phyloP scores from a whole-genome alignment of 179 eudicot genomes.

The Vitellaria paradoxa region DNA sequence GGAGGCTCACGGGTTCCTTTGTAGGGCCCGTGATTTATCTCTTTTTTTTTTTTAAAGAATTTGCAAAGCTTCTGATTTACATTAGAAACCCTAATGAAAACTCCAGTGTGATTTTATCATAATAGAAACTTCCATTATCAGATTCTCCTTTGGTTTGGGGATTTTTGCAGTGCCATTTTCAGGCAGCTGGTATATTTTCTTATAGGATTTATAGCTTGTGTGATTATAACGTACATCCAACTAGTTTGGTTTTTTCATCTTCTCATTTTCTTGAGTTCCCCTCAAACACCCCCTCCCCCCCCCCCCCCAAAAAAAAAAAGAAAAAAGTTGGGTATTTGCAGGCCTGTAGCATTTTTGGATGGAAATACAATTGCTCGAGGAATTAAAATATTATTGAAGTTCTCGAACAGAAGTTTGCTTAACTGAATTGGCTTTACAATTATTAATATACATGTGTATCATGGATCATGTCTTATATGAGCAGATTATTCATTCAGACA shows the following conservation, averaged over 20 bases:
- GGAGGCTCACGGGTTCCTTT: neutral
- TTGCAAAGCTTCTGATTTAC: too few relatives aligned
- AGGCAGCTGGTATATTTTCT: neutral
- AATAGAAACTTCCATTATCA: neutral
- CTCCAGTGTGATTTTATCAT: too few relatives aligned
- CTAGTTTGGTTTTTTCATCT: neutral
- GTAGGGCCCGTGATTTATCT: neutral
- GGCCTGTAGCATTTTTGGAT: neutral
- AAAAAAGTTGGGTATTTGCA: neutral
- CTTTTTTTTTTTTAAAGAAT: neutral
- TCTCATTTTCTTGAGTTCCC: neutral
- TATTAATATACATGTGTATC: neutral
- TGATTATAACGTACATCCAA: too few relatives aligned
- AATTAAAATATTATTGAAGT: neutral
- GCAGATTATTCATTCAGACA: neutral
- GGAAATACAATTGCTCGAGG: neutral
- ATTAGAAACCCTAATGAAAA: too few relatives aligned
- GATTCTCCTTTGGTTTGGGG: neutral
- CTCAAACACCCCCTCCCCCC: too few relatives aligned
- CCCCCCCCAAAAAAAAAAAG: too few relatives aligned
- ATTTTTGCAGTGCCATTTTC: neutral
- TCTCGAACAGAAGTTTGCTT: neutral
- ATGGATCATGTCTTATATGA: neutral
- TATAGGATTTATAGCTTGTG: neutral
- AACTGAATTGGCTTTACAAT: neutral